Evolutionary conservation across 2,329 filamentous ascomycete species (phyloP), one percentile per base, ranked within the genome.

Genomic region (Aspergillus ustus): DNA sequence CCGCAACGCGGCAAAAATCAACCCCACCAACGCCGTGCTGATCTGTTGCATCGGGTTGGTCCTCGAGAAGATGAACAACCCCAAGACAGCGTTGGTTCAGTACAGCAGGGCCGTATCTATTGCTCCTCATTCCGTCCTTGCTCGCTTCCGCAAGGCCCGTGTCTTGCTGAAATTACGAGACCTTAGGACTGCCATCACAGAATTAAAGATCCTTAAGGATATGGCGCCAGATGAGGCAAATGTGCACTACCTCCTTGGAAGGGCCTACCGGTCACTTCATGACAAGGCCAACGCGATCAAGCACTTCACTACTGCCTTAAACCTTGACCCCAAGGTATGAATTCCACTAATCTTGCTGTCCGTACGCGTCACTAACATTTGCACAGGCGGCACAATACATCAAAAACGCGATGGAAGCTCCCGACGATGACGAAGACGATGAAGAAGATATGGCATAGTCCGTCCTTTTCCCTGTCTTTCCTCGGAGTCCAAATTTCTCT

Each of bases 191-290:
- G 95, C 95, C 0, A 84, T 96, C 66, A 84, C 85, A 28, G 95
- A 99, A 74, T 82, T 99, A 58, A 88, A 93, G 76, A 85, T 93
- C n/a, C 80, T 99, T 62, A 95, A 96, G 73, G 92, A 96, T 69
- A 84, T 96, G 64, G 93, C 93, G 5, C 94, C 95, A 0, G 93
- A 99, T 72, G 94, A 98, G 76, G 92, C 94, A 4, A 96, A 93
- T 71, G 93, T 99, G 43, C 95, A 97, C 79, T 99, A 97, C 81
- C 82, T 97, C 65, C 87, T 99, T 44, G 96, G 93, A 7, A 80
- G 78, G 65, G 69, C 87, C 61, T 87, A 86, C 75, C 89, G 88
- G 75, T 83, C 81, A 67, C 67, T 87, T 60, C 77, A 82, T 31
- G 82, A 87, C 62, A 84, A 85, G 69, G 88, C 88, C 63, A 85